Base-by-base conservation (phyloP, 1,139 yeast species). In the Saccharomycopsis hybrid region DNA sequence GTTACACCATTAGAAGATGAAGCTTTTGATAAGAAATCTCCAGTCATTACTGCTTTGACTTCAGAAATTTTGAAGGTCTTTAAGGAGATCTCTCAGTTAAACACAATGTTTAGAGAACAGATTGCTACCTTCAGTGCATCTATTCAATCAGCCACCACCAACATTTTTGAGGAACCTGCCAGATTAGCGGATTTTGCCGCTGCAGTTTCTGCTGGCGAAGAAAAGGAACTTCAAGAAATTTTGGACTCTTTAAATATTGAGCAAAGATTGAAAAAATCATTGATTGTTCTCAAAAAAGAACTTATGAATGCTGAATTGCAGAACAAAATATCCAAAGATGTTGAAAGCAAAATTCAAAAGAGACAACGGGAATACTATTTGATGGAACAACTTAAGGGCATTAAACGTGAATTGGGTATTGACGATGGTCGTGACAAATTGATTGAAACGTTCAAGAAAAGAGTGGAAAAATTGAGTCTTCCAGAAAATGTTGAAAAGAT, bases 321-420 rank as follows among this genome's bases (percentile, higher is more conserved):
- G 59, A 76, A 76, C 54, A 82, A 82, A 61, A 78, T 82, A 46
- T 77, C 79, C 46, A 77, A 79, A 57, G 85, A 80, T 57, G 80
- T 82, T 43, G 86, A 80, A 56, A 77, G 75, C 51, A 78, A 80
- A 61, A 78, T 80, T 61, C 80, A 80, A 56, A 79, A 78, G 62
- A 75, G 85, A 58, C 86, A 81, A 60, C 76, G 84, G 58, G 87
- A 82, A 59, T 79, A 76, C 57, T 78, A 77, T 54, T 64, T 82
- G 51, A 78, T 76, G 72, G 88, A 82, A 61, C 85, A 82, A 60
- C 62, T 82, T 57, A 79, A 80, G 58, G 84, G 83, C 57, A 89
- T 89, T 63, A 88, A 89, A 62, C 83, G 86, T 61, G 97, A 90
- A 63, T 74, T 94, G 44, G 97, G 97, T 1, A 79, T 87, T 54